Evolutionary conservation across 371 early-diverging fungal species (phyloP).

Genomic region (Rhizopus microsporus): DNA sequence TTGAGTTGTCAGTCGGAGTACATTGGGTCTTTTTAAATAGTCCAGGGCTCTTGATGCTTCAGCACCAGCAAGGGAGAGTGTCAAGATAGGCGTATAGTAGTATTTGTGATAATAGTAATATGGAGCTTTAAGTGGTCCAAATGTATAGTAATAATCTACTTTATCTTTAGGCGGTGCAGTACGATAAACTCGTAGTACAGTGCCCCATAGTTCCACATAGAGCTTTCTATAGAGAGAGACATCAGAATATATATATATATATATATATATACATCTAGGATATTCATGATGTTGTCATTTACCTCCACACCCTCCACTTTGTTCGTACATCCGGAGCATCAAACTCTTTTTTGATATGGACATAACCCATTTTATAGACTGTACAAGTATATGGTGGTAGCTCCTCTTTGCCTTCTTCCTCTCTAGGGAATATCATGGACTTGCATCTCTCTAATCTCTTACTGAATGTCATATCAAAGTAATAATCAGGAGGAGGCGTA

Average conservation of each 20-base stretch:
- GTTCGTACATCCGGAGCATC: slow-evolving; percentile 38
- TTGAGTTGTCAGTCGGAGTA: slow-evolving; percentile 38
- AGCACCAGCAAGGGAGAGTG: slow-evolving; percentile 42
- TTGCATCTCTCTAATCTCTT: slow-evolving; percentile 32
- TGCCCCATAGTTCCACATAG: slow-evolving; percentile 51
- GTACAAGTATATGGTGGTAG: slow-evolving; percentile 47
- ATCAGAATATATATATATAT: not conserved
- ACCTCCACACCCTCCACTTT: slow-evolving; percentile 47
- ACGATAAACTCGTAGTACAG: slow-evolving; percentile 39
- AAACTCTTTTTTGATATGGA: slow-evolving; percentile 42
- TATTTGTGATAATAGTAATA: slow-evolving; percentile 33
- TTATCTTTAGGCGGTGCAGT: slow-evolving; percentile 28
- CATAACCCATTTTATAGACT: slow-evolving; percentile 51
- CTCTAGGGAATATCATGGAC: slow-evolving; percentile 32
- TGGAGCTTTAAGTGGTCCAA: slow-evolving; percentile 17
- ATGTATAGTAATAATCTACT: slow-evolving; percentile 9
- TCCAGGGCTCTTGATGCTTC: slow-evolving; percentile 46
- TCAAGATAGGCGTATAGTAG: slow-evolving; percentile 31
- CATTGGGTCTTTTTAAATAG: slow-evolving; percentile 43
- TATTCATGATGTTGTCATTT: not conserved
- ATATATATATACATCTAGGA: not conserved
- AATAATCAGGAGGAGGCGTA: slow-evolving; percentile 19
- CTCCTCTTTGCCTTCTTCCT: slow-evolving; percentile 39
- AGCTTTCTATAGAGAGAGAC: slow-evolving; percentile 29
- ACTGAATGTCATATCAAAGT: slow-evolving; percentile 4